Percentiles rank a stretch among this genome's conserved stretches.
Conservation (phyloP, 2,329 filamentous ascomycete genomes). For the Fusarium duplospermum region DNA sequence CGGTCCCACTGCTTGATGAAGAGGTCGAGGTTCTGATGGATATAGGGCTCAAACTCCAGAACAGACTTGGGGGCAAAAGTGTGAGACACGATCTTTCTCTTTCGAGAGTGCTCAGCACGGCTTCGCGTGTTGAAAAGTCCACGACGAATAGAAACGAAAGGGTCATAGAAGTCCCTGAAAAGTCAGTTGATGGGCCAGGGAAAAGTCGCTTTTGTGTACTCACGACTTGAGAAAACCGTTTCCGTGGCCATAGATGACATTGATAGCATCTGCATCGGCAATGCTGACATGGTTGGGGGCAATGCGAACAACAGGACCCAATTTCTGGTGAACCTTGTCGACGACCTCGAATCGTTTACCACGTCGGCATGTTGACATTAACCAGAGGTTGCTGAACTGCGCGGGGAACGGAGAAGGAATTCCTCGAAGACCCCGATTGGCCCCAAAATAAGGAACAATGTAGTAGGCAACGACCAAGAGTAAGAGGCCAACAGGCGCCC, state of each 20-base stretch:
- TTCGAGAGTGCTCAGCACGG: slow-evolving; percentile 83
- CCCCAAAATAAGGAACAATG: slow-evolving; percentile 62
- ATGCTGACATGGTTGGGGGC: slow-evolving; percentile 88
- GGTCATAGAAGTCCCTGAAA: slow-evolving; percentile 84
- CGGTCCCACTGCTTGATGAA: slow-evolving; percentile 80
- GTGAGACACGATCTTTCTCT: slow-evolving; percentile 89
- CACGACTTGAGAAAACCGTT: slow-evolving; percentile 80
- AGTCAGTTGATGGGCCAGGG: background rate
- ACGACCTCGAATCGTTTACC: slow-evolving; percentile 74
- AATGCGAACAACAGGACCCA: slow-evolving; percentile 82
- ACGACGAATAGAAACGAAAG: slow-evolving; percentile 87
- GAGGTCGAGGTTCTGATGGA: slow-evolving; percentile 81
- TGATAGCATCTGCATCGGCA: slow-evolving; percentile 81
- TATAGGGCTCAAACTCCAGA: slow-evolving; percentile 88
- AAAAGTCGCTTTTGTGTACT: slow-evolving; percentile 20
- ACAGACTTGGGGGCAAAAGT: slow-evolving; percentile 90
- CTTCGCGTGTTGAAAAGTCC: slow-evolving; percentile 92
- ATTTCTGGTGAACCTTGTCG: slow-evolving; percentile 77
- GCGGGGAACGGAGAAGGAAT: slow-evolving; percentile 74
- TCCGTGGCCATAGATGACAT: slow-evolving; percentile 81
- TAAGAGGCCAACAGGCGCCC: slow-evolving; percentile 28
- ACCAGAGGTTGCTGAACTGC: slow-evolving; percentile 82
- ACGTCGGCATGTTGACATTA: slow-evolving; percentile 72
- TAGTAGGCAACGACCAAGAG: slow-evolving; percentile 30
- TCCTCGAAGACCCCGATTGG: slow-evolving; percentile 60